phyloP scores from a whole-genome alignment of 1,284 basidiomycete genomes.

The Chalciporus sp. region DNA sequence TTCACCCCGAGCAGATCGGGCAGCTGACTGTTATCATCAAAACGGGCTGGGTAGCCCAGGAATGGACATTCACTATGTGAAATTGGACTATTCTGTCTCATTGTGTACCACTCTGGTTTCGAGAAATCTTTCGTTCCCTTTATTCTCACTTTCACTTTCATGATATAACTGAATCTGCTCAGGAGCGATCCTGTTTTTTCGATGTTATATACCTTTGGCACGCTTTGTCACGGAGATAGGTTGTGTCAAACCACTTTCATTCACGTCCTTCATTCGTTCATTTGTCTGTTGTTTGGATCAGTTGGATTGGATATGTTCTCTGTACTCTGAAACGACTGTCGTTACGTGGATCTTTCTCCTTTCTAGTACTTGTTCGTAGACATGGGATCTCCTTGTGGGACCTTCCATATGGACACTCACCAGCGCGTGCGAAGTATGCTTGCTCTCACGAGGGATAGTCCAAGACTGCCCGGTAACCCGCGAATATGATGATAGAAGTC shows the following conservation, averaged over 20 bases:
- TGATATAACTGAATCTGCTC: not conserved
- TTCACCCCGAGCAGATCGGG: no score
- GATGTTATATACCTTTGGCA: not conserved
- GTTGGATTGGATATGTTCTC: not conserved
- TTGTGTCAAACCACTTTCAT: slow-evolving; percentile 3
- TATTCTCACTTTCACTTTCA: not conserved
- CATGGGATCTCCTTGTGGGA: no score
- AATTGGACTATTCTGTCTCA: not conserved
- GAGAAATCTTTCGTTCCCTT: not conserved
- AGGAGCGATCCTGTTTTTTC: not conserved
- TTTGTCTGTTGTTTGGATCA: not conserved
- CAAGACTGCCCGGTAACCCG: no score
- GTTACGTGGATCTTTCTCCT: not conserved
- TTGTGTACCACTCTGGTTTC: not conserved
- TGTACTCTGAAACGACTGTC: slow-evolving; percentile 2
- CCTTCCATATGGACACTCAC: slow-evolving; percentile 2
- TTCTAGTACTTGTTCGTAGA: not conserved
- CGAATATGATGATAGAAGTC: no score
- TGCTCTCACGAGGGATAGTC: not conserved
- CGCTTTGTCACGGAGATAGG: not conserved
- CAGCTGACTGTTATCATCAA: no score
- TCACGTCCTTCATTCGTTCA: not conserved
- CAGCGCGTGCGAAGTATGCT: not conserved
- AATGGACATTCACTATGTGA: not conserved
- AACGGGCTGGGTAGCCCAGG: not conserved